Base-by-base conservation (phyloP, 139 green algal genomes). In the Volvox reticuliferus region DNA sequence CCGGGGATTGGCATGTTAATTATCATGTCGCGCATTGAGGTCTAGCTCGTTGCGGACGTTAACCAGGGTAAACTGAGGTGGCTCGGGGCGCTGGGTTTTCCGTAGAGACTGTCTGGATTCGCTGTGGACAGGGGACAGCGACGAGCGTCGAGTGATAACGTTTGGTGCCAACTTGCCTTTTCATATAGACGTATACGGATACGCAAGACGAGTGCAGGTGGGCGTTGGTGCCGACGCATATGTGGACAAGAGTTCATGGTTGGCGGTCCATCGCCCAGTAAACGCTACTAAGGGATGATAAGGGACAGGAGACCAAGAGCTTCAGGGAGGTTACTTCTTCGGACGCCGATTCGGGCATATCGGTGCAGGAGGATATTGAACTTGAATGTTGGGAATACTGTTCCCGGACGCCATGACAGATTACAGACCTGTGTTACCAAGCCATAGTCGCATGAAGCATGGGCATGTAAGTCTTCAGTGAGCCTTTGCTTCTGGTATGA, bases 131-230 rank as follows among this genome's bases (percentile, higher is more conserved):
- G 5, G 44, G 44, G 44, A 55, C 44, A 30, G 28, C 26, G 71
- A 79, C 18, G 71, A 73, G 65, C 22, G 71, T 79, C 32, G 71
- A 33, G 14, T 79, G 71, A 33, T 79, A 1, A 20, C 18, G 71
- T 35, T 6, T 79, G 71, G 26, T 30, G 71, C 32, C 28, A 30
- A 35, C 21, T 32, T 79, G 65, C 24, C 65, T 79, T n/a, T 30
- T 30, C 71, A 79, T 30, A 79, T 79, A 30, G 71, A 35, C 71
- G 28, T 33, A 18, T 79, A 20, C 71, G 71, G 71, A 30, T 79
- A 36, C 71, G 30, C 32, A 79, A n/a, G 71, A 79, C 71, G 28
- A 79, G 71, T 79, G 71, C 71, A 79, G 71, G 71, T 79, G 71
- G 71, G 71, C 71, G 71, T 33, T 30, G 71, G 26, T 36, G 28